phyloP scores from a whole-genome alignment of 441 rosid genomes.

The Pelargonium fulgidum region DNA sequence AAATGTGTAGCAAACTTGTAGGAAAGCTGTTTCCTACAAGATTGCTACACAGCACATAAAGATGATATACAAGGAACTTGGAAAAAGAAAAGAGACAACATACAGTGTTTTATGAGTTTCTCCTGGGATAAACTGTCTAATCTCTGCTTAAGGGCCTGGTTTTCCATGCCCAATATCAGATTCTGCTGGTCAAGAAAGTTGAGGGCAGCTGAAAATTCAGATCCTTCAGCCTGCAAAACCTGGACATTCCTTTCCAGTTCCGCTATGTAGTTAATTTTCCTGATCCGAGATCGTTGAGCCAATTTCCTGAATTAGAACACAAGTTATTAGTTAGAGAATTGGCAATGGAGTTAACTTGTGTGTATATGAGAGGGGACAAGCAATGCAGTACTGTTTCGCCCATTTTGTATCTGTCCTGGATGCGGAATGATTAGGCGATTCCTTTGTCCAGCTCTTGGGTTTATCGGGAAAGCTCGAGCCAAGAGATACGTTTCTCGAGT shows the following conservation, averaged over 20 bases:
- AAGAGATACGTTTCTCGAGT: slow-evolving; percentile 14
- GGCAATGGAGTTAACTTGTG: neutral
- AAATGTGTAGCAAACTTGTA: too few relatives aligned
- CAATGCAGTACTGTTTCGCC: slow-evolving; percentile 35
- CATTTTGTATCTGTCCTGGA: slow-evolving; percentile 37
- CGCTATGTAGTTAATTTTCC: slow-evolving; percentile 45
- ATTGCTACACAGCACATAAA: too few relatives aligned
- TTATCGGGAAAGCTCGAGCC: slow-evolving; percentile 22
- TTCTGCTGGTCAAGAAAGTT: slow-evolving; percentile 40
- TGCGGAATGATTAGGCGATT: slow-evolving; percentile 18
- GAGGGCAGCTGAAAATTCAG: slow-evolving; percentile 38
- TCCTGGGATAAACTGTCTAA: slow-evolving; percentile 44
- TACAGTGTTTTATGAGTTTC: slow-evolving; percentile 43
- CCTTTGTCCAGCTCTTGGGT: slow-evolving; percentile 18
- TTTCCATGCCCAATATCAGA: slow-evolving; percentile 43
- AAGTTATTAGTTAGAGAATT: neutral
- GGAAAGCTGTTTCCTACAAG: too few relatives aligned
- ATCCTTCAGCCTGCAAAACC: slow-evolving; percentile 37
- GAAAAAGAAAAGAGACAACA: neutral
- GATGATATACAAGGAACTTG: neutral
- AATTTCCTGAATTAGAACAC: slow-evolving; percentile 32
- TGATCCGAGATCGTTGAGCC: slow-evolving; percentile 45
- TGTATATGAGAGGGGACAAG: neutral
- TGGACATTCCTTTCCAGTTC: slow-evolving; percentile 45
- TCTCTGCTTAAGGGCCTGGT: slow-evolving; percentile 37